These are phyloP conservation scores for Eucalyptus albens DNA, from an alignment of 345 rosid genomes.

Conservation along the genomic window DNA sequence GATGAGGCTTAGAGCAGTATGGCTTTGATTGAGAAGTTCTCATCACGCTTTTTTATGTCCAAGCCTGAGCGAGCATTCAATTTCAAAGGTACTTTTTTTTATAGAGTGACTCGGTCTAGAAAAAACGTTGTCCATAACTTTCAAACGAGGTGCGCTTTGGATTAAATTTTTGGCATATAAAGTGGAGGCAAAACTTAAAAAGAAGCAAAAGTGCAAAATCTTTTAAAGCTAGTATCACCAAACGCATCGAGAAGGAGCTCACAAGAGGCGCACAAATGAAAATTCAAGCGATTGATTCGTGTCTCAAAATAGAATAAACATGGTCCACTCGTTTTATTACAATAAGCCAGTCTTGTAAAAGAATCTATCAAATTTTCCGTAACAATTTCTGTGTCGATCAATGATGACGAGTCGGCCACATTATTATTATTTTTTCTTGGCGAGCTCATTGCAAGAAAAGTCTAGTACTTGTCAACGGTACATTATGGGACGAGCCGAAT, in stretches of 20 bases:
- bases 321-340: background rate
- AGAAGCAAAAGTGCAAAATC: background rate
- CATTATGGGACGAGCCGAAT: background rate
- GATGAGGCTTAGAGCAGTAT: background rate
- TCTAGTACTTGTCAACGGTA: background rate
- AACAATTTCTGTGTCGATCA: fast-evolving
- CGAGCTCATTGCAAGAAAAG: background rate
- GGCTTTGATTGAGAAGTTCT: background rate
- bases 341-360: background rate
- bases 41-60: background rate
- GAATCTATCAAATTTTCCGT: fast-evolving
- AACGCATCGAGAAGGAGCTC: fast-evolving
- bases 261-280: fast-evolving
- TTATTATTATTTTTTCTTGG: background rate
- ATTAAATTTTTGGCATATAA: background rate
- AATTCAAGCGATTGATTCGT: background rate
- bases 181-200: background rate
- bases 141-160: background rate
- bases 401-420: background rate
- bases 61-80: background rate
- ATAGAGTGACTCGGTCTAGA: background rate
- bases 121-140: background rate
- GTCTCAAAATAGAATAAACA: background rate
- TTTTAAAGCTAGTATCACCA: background rate
- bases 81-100: background rate